Percentiles rank a stretch among this genome's conserved stretches.
These are phyloP conservation scores for Xylariaceae sp. DNA, from an alignment of 2,329 filamentous ascomycete genomes.

Conservation along the genomic window DNA sequence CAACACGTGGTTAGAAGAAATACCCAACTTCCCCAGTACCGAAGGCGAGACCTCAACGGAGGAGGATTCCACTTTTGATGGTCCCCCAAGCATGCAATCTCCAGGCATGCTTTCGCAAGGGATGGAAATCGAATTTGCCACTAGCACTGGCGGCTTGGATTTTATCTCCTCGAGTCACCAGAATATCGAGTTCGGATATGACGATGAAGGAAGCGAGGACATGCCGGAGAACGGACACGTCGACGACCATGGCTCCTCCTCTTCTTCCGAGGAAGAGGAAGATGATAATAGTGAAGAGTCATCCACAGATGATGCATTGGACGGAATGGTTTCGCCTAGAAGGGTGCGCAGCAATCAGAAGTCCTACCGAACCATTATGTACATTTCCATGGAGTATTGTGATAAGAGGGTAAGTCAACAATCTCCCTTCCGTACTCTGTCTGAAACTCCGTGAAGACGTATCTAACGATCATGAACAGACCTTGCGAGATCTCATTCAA, in stretches of 20 bases:
- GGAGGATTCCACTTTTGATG: slow-evolving; percentile 33
- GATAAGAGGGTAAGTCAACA: slow-evolving; percentile 66
- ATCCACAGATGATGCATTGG: slow-evolving; percentile 1
- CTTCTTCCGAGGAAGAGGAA: slow-evolving; percentile 21
- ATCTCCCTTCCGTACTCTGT: not conserved
- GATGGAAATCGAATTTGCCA: slow-evolving; percentile 56
- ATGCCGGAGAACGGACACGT: slow-evolving; percentile 14
- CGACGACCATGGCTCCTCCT: slow-evolving; percentile 35
- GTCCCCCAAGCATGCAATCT: slow-evolving; percentile 38
- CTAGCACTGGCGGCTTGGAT: slow-evolving; percentile 78
- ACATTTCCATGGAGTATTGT: slow-evolving; percentile 99
- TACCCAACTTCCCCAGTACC: slow-evolving; percentile 47
- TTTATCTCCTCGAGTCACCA: slow-evolving; percentile 86
- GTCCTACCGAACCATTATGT: slow-evolving; percentile 69
- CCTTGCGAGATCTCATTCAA: slow-evolving; percentile 81
- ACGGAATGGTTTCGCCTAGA: slow-evolving; percentile 18
- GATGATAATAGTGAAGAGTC: too few species aligned
- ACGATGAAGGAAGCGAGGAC: slow-evolving; percentile 41
- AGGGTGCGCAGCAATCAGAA: slow-evolving; percentile 37
- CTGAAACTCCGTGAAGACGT: not conserved
- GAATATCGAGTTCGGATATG: slow-evolving; percentile 65
- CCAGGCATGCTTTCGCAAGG: too few species aligned
- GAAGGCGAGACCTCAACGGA: slow-evolving; percentile 56
- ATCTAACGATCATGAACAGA: slow-evolving; percentile 39
- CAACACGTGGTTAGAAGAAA: slow-evolving; percentile 87